Evolutionary conservation across 345 rosid species (phyloP), one percentile per base, ranked within the genome.

Genomic region (Eucalyptus curtisii): DNA sequence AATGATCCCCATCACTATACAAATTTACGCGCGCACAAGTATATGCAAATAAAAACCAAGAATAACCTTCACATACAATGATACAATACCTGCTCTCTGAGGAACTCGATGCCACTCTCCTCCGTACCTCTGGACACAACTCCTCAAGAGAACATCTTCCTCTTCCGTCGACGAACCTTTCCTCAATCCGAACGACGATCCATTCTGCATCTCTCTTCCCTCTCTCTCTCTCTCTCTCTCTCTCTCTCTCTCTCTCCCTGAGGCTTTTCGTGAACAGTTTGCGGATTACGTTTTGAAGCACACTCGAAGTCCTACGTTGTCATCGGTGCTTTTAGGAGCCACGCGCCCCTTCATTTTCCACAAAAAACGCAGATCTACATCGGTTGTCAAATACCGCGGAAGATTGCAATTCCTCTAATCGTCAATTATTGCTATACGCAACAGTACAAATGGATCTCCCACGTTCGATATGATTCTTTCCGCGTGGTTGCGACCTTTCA

Each of bases 111-210:
- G 92, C 95, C 95, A 94, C 88, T 88, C 88, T 91, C 93, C 95
- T 12, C 95, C 95, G 87, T 90, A 88, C 37, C 49, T 66, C 30
- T 86, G 90, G 81, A 92, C 68, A 91, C 95, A 92, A 12, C 89
- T 87, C 86, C 90, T 90, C n/a, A 95, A 90, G n/a, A 92, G 94
- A 68, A 45, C 68, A 52, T 94, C 96, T 93, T 94, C 96, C 88
- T 92, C 94, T 76, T 87, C 87, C 22, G 93, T 92, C 95, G 95
- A 94, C 45, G 94, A 88, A 48, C 95, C 96, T 92, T 93, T 95
- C 61, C 92, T 92, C 52, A 94, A 55, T 16, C 91, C 90, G 7
- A 86, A 6, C 64, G 33, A 55, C 7, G 89, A 40, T 6, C 87
- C 85, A 82, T 71, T 90, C 93, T 89, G 92, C n/a, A 86, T 86